phyloP scores from a whole-genome alignment of 2,329 filamentous ascomycete genomes.

The Aureobasidium leucospermi region DNA sequence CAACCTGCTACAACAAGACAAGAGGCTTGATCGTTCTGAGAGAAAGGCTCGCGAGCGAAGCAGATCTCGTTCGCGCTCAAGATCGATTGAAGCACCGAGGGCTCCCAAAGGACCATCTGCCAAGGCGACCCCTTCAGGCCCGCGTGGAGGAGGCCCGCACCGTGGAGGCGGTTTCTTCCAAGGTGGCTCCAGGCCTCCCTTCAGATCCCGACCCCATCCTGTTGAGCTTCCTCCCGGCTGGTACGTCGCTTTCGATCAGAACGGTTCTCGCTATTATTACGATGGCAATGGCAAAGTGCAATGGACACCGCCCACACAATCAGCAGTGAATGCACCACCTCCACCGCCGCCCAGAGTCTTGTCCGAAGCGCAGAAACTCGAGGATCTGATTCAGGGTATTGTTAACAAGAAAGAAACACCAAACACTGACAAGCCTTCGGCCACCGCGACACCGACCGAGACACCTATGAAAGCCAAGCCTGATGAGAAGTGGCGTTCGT shows the following conservation, averaged over 20 bases:
- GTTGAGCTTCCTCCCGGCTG: conserved; percentile 70
- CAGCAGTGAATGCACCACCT: conserved; percentile 47
- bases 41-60: conserved; percentile 48
- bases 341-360: conserved; percentile 54
- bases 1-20: conserved; percentile 46
- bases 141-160: conserved; percentile 48
- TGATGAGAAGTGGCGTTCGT: conserved; percentile 63
- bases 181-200: conserved; percentile 42
- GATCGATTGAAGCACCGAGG: conserved; percentile 37
- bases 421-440: conserved; percentile 43
- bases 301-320: conserved; percentile 69
- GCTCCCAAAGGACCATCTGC: background rate
- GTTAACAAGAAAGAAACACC: conserved; percentile 54
- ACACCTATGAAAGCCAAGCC: conserved; percentile 48
- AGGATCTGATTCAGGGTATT: conserved; percentile 65
- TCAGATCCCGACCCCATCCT: conserved; percentile 38
- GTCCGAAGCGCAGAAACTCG: conserved; percentile 67
- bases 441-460: conserved; percentile 59
- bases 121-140: conserved; percentile 33
- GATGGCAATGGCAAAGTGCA: conserved; percentile 68
- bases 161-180: conserved; percentile 47
- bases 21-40: conserved; percentile 58
- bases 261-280: conserved; percentile 79
- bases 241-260: conserved; percentile 66
- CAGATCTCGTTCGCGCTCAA: conserved; percentile 40